phyloP scores from a whole-genome alignment of 352 stramenopile genomes.

The Globisporangium emineosum region DNA sequence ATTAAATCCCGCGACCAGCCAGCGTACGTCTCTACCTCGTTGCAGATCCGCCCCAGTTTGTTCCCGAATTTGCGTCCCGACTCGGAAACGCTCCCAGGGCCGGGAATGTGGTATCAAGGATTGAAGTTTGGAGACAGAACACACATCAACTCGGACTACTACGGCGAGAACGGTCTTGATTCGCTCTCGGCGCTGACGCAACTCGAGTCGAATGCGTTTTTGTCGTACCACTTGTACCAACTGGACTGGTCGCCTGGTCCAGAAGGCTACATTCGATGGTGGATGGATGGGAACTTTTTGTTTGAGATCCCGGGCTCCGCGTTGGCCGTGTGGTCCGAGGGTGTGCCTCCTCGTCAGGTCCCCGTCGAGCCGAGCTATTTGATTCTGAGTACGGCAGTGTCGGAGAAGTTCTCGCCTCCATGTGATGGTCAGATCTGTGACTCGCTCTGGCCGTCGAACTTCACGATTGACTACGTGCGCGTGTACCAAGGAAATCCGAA shows the following conservation, averaged over 20 bases:
- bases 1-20: slow-evolving; percentile 85
- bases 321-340: slow-evolving; percentile 76
- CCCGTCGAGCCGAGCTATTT: slow-evolving; percentile 96
- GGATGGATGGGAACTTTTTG: slow-evolving; percentile 91
- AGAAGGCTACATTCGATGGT: slow-evolving; percentile 92
- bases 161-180: slow-evolving; percentile 92
- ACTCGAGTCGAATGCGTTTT: slow-evolving; percentile 90
- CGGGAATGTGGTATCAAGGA: slow-evolving; percentile 90
- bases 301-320: slow-evolving; percentile 90
- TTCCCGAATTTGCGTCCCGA: slow-evolving; percentile 57
- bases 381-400: slow-evolving; percentile 97
- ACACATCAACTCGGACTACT: slow-evolving; percentile 94
- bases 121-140: slow-evolving; percentile 85
- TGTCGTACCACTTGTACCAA: slow-evolving; percentile 92
- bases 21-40: slow-evolving; percentile 90
- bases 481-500: slow-evolving; percentile 93
- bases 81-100: slow-evolving; percentile 44
- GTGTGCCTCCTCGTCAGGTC: slow-evolving; percentile 79
- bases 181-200: slow-evolving; percentile 93
- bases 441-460: slow-evolving; percentile 89
- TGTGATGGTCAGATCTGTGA: slow-evolving; percentile 92
- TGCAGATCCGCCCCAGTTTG: slow-evolving; percentile 89
- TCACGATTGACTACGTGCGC: slow-evolving; percentile 95
- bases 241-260: slow-evolving; percentile 94
- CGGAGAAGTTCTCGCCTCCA: slow-evolving; percentile 92